Percentiles rank a stretch among this genome's conserved stretches.
Conservation (phyloP, 2,329 filamentous ascomycete genomes). For the Colletotrichum eleusines region DNA sequence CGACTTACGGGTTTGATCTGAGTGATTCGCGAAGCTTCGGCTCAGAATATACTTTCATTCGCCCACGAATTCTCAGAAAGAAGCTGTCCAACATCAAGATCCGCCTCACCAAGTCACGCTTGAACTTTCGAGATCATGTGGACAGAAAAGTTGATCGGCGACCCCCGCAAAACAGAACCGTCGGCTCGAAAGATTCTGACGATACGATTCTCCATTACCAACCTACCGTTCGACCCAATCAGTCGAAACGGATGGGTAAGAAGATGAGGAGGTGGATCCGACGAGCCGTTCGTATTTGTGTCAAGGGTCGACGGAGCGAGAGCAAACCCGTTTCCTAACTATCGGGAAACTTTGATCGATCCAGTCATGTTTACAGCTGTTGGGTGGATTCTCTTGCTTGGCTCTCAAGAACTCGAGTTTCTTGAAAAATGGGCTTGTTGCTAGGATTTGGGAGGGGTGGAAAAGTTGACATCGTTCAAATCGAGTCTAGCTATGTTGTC, state of each 20-base stretch:
- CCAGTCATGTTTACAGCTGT: not conserved
- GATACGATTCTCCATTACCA: not conserved
- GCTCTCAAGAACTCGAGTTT: conserved; percentile 25
- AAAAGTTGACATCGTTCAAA: not conserved
- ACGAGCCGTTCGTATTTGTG: conserved; percentile 21
- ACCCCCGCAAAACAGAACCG: too few relatives aligned
- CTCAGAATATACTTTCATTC: conserved; percentile 29
- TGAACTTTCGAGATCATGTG: conserved; percentile 25
- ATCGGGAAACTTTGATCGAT: not conserved
- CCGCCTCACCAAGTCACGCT: conserved; percentile 35
- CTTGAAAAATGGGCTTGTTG: conserved; percentile 25
- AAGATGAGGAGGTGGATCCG: conserved; percentile 28
- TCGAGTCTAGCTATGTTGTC: not conserved
- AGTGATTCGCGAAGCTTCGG: conserved; percentile 33
- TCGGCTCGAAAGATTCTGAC: conserved; percentile 8
- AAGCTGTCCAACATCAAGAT: conserved; percentile 40
- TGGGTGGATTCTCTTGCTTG: conserved; percentile 34
- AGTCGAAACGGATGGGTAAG: conserved; percentile 14
- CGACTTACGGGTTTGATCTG: conserved; percentile 26
- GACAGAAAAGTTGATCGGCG: not conserved
- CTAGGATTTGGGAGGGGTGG: not conserved
- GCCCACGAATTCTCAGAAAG: conserved; percentile 33
- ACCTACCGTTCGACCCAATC: not conserved
- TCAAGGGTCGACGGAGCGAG: conserved; percentile 9
- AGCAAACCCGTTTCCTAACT: not conserved